A percentile compares a stretch with the other conserved stretches of the same genome.
Evolutionary conservation across 2,329 filamentous ascomycete genomes (phyloP).

Genomic region (Ophiostoma australiae): DNA sequence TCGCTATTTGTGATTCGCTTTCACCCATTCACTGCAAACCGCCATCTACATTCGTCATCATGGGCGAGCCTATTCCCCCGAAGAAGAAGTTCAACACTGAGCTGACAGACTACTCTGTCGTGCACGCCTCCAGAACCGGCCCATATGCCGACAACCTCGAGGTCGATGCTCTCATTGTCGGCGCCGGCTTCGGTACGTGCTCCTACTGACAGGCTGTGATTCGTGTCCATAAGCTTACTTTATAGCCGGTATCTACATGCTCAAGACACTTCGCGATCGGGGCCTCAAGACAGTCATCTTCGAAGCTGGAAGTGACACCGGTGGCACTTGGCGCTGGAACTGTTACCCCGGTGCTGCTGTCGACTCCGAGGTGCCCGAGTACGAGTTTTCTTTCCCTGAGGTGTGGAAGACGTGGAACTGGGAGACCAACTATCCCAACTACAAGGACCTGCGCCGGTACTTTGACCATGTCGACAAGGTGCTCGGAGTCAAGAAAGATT

Average conservation of each 20-base stretch:
- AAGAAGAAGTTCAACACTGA: conserved; percentile 40
- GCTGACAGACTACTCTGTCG: conserved; percentile 38
- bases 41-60: neutral
- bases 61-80: neutral
- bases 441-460: conserved; percentile 50
- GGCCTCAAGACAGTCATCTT: conserved; percentile 47
- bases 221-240: neutral
- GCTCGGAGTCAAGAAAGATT: conserved; percentile 52
- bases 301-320: conserved; percentile 48
- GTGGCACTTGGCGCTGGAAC: conserved; percentile 55
- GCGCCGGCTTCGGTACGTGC: conserved; percentile 41
- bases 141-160: conserved; percentile 43
- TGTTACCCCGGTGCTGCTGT: conserved; percentile 51
- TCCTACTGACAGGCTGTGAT: neutral
- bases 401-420: conserved; percentile 55
- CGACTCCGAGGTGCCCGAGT: conserved; percentile 51
- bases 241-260: conserved; percentile 45
- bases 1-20: neutral
- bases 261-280: conserved; percentile 48
- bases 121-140: conserved; percentile 34
- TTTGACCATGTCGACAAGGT: conserved; percentile 56
- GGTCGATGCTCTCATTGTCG: conserved; percentile 43
- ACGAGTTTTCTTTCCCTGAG: conserved; percentile 50
- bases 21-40: neutral
- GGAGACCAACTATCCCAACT: conserved; percentile 48